Percentiles rank a stretch among this genome's conserved stretches.
Evolutionary conservation across 2,329 filamentous ascomycete genomes (phyloP).

Genomic region (Lachnellula cervina): DNA sequence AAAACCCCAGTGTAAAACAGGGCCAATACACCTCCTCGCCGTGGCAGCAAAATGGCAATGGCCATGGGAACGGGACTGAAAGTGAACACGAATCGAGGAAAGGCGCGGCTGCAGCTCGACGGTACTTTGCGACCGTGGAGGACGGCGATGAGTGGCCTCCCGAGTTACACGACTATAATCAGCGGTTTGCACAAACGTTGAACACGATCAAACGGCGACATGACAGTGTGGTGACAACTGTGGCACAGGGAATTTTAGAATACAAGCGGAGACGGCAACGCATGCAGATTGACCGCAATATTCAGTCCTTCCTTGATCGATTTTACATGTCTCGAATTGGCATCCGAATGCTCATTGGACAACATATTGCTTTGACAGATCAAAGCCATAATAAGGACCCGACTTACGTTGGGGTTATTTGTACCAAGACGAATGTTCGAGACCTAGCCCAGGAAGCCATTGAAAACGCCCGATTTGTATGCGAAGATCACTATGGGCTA

Average conservation of each 20-base stretch:
- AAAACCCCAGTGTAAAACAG: slow-evolving; percentile 82
- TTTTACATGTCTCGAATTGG: slow-evolving; percentile 99
- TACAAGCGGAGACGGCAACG: slow-evolving; percentile 95
- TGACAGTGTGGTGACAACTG: slow-evolving; percentile 95
- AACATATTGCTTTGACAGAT: slow-evolving; percentile 95
- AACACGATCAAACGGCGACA: slow-evolving; percentile 94
- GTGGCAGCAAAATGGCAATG: slow-evolving; percentile 32
- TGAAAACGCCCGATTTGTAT: slow-evolving; percentile 98
- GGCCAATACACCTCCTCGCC: slow-evolving; percentile 69
- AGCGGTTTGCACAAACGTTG: slow-evolving; percentile 79
- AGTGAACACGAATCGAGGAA: slow-evolving; percentile 45
- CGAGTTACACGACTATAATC: slow-evolving; percentile 91
- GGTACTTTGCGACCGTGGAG: slow-evolving; percentile 91
- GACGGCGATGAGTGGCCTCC: slow-evolving; percentile 88
- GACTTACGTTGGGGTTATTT: slow-evolving; percentile 97
- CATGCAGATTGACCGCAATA: slow-evolving; percentile 97
- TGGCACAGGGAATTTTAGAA: slow-evolving; percentile 95
- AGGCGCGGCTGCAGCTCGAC: slow-evolving; percentile 50
- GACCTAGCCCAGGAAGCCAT: slow-evolving; percentile 96
- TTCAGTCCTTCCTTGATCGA: slow-evolving; percentile 94
- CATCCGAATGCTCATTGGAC: slow-evolving; percentile 97
- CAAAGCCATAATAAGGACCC: slow-evolving; percentile 85
- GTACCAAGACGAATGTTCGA: slow-evolving; percentile 94
- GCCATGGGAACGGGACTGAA: slow-evolving; percentile 43
- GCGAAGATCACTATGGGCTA: slow-evolving; percentile 95